Evolutionary conservation across 352 stramenopile genomes (phyloP).

Genomic region (Phytophthora syringae): DNA sequence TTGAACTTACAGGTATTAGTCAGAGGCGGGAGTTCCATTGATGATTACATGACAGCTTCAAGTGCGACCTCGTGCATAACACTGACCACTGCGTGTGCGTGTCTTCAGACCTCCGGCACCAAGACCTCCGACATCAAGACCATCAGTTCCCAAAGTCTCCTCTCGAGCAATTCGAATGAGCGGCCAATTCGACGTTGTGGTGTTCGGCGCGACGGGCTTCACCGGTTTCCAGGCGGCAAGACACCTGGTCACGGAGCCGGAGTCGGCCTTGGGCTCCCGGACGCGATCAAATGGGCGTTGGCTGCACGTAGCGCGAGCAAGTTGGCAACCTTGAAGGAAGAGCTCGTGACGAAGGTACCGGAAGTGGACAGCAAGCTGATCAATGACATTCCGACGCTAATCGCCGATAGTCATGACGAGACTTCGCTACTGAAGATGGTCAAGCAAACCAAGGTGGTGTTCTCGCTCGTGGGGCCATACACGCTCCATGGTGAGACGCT

Average conservation of each 20-base stretch:
- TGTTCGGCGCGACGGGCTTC: slow-evolving; percentile 90
- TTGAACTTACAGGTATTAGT: slow-evolving; percentile 6
- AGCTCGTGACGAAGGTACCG: slow-evolving; percentile 41
- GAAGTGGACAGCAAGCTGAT: slow-evolving; percentile 23
- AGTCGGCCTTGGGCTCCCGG: slow-evolving; percentile 32
- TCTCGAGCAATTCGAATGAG: not conserved
- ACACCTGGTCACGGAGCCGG: slow-evolving; percentile 61
- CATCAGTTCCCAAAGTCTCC: slow-evolving; percentile 10
- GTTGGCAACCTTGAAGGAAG: slow-evolving; percentile 52
- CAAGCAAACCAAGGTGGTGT: slow-evolving; percentile 71
- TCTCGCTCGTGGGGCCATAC: slow-evolving; percentile 84
- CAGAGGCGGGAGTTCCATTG: too few species aligned
- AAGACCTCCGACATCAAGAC: too few species aligned
- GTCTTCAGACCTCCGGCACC: too few species aligned
- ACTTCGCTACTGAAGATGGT: slow-evolving; percentile 61
- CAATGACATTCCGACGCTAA: slow-evolving; percentile 41
- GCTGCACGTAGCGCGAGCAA: slow-evolving; percentile 74
- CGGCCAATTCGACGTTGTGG: slow-evolving; percentile 50
- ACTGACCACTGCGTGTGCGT: not conserved
- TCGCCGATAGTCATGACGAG: slow-evolving; percentile 56
- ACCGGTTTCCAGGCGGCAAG: slow-evolving; percentile 68
- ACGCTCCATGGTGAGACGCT: slow-evolving; percentile 73
- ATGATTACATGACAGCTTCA: slow-evolving; percentile 8
- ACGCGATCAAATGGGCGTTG: slow-evolving; percentile 78
- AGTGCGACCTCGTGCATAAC: too few species aligned